Base-by-base conservation (phyloP, 129 eudicot genomes). In the Arctium lappa region DNA sequence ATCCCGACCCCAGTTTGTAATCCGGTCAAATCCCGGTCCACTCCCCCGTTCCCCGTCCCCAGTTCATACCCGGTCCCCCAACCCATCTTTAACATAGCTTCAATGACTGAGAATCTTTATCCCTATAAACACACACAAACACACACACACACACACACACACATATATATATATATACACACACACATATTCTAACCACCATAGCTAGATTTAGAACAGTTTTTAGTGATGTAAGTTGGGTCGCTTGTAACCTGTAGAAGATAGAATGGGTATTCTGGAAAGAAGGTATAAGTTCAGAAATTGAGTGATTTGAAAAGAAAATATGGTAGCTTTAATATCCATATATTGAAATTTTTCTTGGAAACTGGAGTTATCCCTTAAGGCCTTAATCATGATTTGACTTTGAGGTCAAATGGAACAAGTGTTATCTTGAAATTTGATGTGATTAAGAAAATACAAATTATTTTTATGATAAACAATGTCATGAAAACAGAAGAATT, bases 171-270 rank as follows among this genome's bases (percentile, higher is more conserved):
- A 82, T 76, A 83, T 8, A 13, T 68, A 40, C 70, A 36, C 0
- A 68, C 18, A 29, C 34, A 37, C 73, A 18, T 77, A 56, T 1
- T 84, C 30, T 73, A 62, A 4, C 84, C 50, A 69, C 32, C 81
- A 27, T 76, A 34, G 65, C 13, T 53, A 27, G 16, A 56, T 31
- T 44, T 40, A 39, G 10, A 15, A 22, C 11, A 31, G 9, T n/a
- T n/a, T 33, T 40, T 33, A 60, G 36, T 40, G 18, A 40, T 81
- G 39, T 82, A 11, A 69, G 74, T 56, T 77, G 68, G 71, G n/a
- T 70, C 7, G 27, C 73, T 40, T 77, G 65, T 50, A 38, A 37
- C 36, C 53, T 53, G 15, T 73, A 34, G 69, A 29, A 36, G 50
- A 13, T 13, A 68, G 37, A 13, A 36, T 34, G 48, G 15, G 22